Conservation (phyloP, 2,329 filamentous ascomycete species). For the Hirsutella minnesotensis region DNA sequence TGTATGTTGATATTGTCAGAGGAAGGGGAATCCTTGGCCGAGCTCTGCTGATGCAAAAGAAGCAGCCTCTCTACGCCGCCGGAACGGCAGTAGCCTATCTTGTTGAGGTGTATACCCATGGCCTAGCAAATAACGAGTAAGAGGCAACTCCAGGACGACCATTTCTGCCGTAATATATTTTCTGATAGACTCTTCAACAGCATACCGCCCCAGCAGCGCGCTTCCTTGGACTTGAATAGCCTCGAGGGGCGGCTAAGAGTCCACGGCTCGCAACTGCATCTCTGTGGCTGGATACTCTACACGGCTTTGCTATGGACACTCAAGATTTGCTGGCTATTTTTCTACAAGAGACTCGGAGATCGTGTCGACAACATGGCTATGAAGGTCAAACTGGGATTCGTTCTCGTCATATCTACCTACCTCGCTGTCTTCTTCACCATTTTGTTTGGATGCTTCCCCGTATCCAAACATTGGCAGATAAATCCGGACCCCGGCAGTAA, state of each 20-base stretch:
- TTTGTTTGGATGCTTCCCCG: background rate
- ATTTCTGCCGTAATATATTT: background rate
- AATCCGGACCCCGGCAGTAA: background rate
- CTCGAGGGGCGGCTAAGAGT: background rate
- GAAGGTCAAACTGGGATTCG: background rate
- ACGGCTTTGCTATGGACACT: background rate
- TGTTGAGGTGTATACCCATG: background rate
- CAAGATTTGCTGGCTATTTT: background rate
- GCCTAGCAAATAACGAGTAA: background rate
- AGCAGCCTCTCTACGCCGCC: background rate
- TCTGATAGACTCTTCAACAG: background rate
- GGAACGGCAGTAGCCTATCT: background rate
- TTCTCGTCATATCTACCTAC: background rate
- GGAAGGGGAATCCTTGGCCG: too few species aligned
- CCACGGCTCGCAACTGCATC: background rate
- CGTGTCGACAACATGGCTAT: background rate
- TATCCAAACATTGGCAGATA: background rate
- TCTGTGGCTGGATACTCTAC: background rate
- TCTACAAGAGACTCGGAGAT: background rate
- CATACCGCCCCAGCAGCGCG: background rate
- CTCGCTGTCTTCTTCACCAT: background rate
- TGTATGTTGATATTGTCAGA: too few species aligned
- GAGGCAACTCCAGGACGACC: background rate
- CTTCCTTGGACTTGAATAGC: background rate
- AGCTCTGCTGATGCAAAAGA: background rate